phyloP scores from a whole-genome alignment of 805 yeast genomes.

The Saturnispora kantuleensis region DNA sequence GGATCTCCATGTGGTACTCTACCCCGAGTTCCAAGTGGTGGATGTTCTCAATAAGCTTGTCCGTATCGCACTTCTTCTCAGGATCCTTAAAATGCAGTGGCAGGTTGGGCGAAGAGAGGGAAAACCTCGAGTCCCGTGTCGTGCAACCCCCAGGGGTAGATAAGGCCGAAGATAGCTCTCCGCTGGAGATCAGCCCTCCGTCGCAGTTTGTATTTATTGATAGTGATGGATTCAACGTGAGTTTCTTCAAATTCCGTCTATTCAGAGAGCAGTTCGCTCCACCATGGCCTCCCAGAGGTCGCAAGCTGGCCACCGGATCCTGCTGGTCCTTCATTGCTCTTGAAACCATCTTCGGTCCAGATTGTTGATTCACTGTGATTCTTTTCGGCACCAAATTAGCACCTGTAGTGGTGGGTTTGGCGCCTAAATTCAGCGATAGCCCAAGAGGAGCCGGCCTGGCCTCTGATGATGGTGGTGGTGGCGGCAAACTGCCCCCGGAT shows the following conservation, averaged over 20 bases:
- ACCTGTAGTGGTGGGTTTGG: no score
- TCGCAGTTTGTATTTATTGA: no score
- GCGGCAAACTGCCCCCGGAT: no score
- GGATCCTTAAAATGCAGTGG: constrained; percentile 18
- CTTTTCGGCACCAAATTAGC: no score
- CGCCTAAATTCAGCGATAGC: no score
- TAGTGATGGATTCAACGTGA: constrained; percentile 29
- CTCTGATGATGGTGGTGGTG: no score
- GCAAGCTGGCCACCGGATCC: no score
- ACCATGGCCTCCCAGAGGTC: no score
- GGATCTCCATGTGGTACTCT: constrained; percentile 42
- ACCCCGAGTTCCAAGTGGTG: constrained; percentile 43
- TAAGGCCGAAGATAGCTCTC: constrained; percentile 2
- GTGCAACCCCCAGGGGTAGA: not conserved
- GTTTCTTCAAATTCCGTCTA: constrained; percentile 49
- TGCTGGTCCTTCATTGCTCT: no score
- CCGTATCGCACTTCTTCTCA: constrained; percentile 24
- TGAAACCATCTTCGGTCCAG: no score
- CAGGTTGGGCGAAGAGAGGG: constrained; percentile 1
- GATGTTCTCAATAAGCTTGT: constrained; percentile 33
- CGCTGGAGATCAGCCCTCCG: not conserved
- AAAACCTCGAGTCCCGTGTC: not conserved
- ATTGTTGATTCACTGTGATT: no score
- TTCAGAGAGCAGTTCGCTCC: constrained; percentile 29
- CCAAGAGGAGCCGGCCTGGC: no score